Evolutionary conservation across 164 flowering plant genomes (phyloP).

Genomic region (Macadamia integrifolia): DNA sequence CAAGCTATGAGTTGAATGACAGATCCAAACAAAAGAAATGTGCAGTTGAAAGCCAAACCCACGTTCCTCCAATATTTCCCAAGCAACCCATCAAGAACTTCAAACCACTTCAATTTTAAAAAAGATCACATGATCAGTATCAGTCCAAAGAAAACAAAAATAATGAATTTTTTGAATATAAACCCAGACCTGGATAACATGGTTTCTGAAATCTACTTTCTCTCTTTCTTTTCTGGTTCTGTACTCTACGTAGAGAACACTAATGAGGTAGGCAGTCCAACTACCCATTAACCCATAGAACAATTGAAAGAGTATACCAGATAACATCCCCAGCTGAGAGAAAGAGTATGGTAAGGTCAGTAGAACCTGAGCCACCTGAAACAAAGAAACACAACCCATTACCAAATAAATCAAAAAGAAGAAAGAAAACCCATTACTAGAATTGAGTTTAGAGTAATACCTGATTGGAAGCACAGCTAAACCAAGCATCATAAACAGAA

Average conservation of each 20-base stretch:
- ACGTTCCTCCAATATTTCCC: conserved; percentile 98
- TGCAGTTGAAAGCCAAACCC: conserved; percentile 97
- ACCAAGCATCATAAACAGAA: conserved; percentile 97
- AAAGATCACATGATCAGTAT: neutral
- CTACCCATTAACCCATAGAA: conserved; percentile 87
- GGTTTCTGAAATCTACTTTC: conserved; percentile 81
- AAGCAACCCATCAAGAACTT: conserved; percentile 94
- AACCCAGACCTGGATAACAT: conserved; percentile 71
- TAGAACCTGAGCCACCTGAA: conserved; percentile 91
- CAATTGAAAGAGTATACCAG: conserved; percentile 75
- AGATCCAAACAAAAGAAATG: conserved; percentile 97
- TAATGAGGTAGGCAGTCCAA: conserved; percentile 90
- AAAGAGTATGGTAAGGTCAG: conserved; percentile 90
- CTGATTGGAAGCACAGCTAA: conserved; percentile 98
- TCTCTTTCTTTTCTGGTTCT: conserved; percentile 83
- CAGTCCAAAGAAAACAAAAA: too few species aligned
- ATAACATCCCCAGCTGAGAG: conserved; percentile 87
- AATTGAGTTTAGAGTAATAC: too few species aligned
- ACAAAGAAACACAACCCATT: conserved; percentile 6
- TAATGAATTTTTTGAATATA: too few species aligned
- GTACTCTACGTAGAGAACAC: conserved; percentile 76
- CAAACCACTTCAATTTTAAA: conserved; percentile 75
- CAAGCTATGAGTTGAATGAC: conserved; percentile 99
- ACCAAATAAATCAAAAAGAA: neutral
- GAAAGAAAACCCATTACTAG: neutral